Percentiles rank a stretch among this genome's conserved stretches.
Evolutionary conservation across 2,329 filamentous ascomycete species (phyloP).

Genomic region (Capronia coronata): DNA sequence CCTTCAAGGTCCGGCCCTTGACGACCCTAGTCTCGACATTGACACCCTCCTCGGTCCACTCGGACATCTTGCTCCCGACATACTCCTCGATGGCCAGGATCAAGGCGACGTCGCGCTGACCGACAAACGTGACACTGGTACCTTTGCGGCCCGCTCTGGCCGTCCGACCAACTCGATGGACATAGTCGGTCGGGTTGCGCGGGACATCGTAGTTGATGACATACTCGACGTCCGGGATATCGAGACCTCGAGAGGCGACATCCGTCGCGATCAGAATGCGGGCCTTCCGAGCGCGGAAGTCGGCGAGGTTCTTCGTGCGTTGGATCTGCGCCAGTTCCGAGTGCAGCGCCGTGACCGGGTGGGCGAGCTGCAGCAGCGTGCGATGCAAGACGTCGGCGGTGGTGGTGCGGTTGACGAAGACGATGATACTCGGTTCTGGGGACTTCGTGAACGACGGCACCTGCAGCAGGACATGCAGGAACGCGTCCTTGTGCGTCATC

Average conservation of each 20-base stretch:
- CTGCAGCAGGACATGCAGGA: conserved; percentile 74
- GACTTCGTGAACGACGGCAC: conserved; percentile 20
- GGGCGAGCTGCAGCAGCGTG: conserved; percentile 73
- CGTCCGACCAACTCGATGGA: conserved; percentile 91
- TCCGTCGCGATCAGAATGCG: conserved; percentile 91
- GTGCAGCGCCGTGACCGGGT: conserved; percentile 87
- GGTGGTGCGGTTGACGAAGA: conserved; percentile 88
- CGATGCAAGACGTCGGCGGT: conserved; percentile 88
- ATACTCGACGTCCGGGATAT: conserved; percentile 84
- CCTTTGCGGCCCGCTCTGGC: conserved; percentile 82
- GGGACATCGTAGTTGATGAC: conserved; percentile 96
- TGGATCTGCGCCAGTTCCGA: conserved; percentile 79
- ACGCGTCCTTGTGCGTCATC: conserved; percentile 89
- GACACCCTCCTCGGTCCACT: conserved; percentile 84
- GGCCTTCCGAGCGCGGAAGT: conserved; percentile 84
- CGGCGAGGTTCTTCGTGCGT: conserved; percentile 76
- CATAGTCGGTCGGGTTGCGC: conserved; percentile 93
- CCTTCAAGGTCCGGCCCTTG: conserved; percentile 68
- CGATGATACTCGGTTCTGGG: conserved; percentile 63
- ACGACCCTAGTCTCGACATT: conserved; percentile 88
- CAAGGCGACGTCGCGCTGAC: conserved; percentile 85
- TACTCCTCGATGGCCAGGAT: conserved; percentile 84
- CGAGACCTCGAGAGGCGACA: conserved; percentile 86
- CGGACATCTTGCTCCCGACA: conserved; percentile 72
- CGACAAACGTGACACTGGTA: conserved; percentile 78